phyloP scores from a whole-genome alignment of 176 grass and related monocot genomes.

The Puya raimondii region DNA sequence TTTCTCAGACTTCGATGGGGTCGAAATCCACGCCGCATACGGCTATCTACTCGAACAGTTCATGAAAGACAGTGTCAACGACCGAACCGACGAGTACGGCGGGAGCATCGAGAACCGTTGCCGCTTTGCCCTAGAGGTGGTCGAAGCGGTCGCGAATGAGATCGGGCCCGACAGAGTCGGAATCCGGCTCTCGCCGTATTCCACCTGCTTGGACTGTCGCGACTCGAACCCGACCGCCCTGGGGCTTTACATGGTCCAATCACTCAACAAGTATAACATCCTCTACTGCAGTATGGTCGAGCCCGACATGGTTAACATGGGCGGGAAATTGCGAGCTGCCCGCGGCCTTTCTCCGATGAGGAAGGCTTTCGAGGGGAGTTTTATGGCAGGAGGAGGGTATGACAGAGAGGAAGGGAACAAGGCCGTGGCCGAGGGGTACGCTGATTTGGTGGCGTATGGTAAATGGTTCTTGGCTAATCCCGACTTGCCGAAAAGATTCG shows the following conservation, averaged over 20 bases:
- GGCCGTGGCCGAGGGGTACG: conserved; percentile 27
- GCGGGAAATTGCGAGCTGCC: conserved; percentile 35
- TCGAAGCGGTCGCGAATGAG: conserved; percentile 50
- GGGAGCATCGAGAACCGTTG: conserved; percentile 68
- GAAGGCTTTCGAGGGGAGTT: conserved; percentile 34
- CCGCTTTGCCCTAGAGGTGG: conserved; percentile 54
- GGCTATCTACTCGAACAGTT: conserved; percentile 85
- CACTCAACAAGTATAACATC: conserved; percentile 48
- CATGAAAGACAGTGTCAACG: conserved; percentile 63
- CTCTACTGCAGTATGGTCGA: conserved; percentile 59
- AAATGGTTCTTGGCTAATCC: conserved; percentile 39
- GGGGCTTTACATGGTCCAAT: conserved; percentile 52
- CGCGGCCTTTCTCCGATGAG: conserved; percentile 40
- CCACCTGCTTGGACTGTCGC: conserved; percentile 27
- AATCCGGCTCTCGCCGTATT: conserved; percentile 66
- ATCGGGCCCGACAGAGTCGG: conserved; percentile 65
- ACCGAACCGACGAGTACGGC: conserved; percentile 55
- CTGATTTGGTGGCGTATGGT: conserved; percentile 46
- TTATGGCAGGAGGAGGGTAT: conserved; percentile 30
- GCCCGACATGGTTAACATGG: conserved; percentile 36
- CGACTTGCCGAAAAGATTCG: conserved; percentile 36
- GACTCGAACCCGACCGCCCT: conserved; percentile 58
- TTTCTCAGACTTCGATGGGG: conserved; percentile 68
- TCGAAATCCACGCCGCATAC: conserved; percentile 77
- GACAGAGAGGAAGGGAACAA: conserved; percentile 39